Evolutionary conservation across 352 stramenopile species (phyloP), one percentile per base, ranked within the genome.

Genomic region (Pythium guiyangense): DNA sequence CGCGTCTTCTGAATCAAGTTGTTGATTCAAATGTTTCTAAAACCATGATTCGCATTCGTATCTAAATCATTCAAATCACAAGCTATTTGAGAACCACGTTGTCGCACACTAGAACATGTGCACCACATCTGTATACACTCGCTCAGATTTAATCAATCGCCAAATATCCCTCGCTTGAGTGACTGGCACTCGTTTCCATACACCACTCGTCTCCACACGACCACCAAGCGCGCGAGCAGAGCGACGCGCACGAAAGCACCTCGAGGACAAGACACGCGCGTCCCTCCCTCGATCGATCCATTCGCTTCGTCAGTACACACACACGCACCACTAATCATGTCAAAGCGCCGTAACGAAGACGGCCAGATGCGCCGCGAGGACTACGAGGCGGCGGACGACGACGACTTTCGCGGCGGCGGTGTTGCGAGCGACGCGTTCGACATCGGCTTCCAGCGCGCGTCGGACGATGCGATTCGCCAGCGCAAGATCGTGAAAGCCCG

Each of bases 321-420:
- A 27, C 44, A 59, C 43, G 3, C 1, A 54, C 4, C 34, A 15
- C 46, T 10, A 26, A 68, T 39, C 54, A 90, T 92, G 80, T 77
- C 79, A 9, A 95, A 95, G 82, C 85, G 85, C 59, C 83, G 79
- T 31, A 95, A 77, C 62, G 85, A 93, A 64, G 88, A 89, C 59
- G 80, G 77, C 9, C 85, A 95, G 69, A 86, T 92, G 73, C 81
- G 85, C 62, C 83, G 84, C 35, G 85, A 95, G 62, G 83, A 95
- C 39, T 93, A 88, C 70, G 85, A 93, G 52, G 78, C 77, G 10
- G 63, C 64, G 12, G 72, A 86, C 44, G 67, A 71, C 46, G 51
- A 67, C 53, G 17, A 40, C 27, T 48, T 27, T 8, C 52, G 40
- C 44, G 50, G 46, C 45, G 59, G 77, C 22, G 69, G 66, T n/a